Conservation (phyloP, 2,329 filamentous ascomycete genomes). For the Cercospora zeina region DNA sequence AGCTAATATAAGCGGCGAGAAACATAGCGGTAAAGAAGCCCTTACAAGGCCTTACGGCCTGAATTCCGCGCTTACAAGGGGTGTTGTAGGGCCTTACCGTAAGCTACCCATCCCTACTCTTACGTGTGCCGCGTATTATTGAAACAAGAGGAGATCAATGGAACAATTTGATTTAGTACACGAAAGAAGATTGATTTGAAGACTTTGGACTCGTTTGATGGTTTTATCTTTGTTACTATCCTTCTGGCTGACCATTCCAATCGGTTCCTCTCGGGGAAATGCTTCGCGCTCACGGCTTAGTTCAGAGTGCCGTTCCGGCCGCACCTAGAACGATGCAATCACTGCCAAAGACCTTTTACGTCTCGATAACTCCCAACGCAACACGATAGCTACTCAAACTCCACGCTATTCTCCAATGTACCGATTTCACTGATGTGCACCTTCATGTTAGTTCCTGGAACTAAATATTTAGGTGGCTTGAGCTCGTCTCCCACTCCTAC, state of each 20-base stretch:
- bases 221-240: not conserved
- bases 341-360: too few species aligned
- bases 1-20: too few species aligned
- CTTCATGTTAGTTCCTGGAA: slow-evolving; percentile 5
- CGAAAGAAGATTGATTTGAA: too few species aligned
- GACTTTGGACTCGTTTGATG: too few species aligned
- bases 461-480: slow-evolving; percentile 1
- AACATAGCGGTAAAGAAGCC: too few species aligned
- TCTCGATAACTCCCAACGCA: not conserved
- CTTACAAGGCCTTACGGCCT: too few species aligned
- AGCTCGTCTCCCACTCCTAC: not conserved
- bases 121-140: too few species aligned
- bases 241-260: not conserved
- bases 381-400: not conserved
- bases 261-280: not conserved
- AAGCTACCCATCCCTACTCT: too few species aligned
- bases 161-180: too few species aligned
- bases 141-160: too few species aligned
- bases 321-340: not conserved
- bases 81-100: too few species aligned
- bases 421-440: slow-evolving; percentile 3
- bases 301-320: not conserved
- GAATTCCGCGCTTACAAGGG: too few species aligned
- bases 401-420: not conserved
- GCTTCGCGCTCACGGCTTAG: not conserved